These are phyloP conservation scores for Boletellus ananiceps DNA, from an alignment of 768 basidiomycete species.

Conservation along the genomic window DNA sequence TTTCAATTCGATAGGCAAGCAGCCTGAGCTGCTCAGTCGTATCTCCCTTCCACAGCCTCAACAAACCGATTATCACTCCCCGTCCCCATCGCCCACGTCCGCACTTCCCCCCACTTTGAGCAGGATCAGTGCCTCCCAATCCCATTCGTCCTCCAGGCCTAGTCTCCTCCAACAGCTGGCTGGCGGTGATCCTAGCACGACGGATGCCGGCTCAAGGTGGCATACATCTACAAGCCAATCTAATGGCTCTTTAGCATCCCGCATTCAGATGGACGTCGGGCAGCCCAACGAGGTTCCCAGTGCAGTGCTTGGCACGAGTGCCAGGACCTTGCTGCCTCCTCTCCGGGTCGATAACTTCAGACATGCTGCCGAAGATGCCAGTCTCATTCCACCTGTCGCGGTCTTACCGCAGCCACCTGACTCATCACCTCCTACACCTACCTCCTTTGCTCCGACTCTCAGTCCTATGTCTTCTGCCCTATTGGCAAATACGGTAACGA, in stretches of 20 bases:
- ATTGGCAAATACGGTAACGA: background rate
- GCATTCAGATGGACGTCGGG: slow-evolving; percentile 18
- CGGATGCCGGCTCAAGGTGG: background rate
- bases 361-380: background rate
- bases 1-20: slow-evolving; percentile 52
- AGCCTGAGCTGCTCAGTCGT: slow-evolving; percentile 49
- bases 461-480: background rate
- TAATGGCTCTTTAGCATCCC: slow-evolving; percentile 19
- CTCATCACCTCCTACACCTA: slow-evolving; percentile 15
- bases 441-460: slow-evolving; percentile 3
- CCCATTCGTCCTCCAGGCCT: slow-evolving; percentile 16
- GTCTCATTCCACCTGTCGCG: slow-evolving; percentile 32
- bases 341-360: background rate
- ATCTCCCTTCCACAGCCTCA: slow-evolving; percentile 36
- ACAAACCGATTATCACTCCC: slow-evolving; percentile 22
- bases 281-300: slow-evolving; percentile 1
- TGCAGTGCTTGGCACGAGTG: background rate
- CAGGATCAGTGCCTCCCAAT: background rate
- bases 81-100: slow-evolving; percentile 20
- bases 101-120: slow-evolving; percentile 2
- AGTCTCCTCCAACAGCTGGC: slow-evolving; percentile 22
- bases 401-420: slow-evolving; percentile 17
- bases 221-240: slow-evolving; percentile 7
- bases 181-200: background rate
- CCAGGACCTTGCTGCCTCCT: background rate